These are phyloP conservation scores for Xylaria bambusicola DNA, from an alignment of 495 filamentous ascomycete species.

Conservation along the genomic window DNA sequence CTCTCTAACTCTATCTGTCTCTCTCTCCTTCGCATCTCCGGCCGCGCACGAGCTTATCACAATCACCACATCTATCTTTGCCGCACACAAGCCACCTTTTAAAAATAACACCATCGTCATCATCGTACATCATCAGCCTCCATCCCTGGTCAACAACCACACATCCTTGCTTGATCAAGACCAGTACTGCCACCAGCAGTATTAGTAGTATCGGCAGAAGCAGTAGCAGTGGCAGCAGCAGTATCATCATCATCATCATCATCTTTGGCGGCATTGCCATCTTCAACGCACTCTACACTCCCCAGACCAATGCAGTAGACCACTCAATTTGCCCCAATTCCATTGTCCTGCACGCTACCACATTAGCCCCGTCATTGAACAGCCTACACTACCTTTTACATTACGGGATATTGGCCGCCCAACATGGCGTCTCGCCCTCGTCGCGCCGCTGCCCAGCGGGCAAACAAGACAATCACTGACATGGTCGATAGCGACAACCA, in stretches of 20 bases:
- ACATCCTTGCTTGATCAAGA: not conserved
- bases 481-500: conserved; percentile 52
- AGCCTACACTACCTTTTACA: not conserved
- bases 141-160: not conserved
- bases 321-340: not conserved
- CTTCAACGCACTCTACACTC: no score
- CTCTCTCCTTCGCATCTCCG: conserved; percentile 7
- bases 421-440: conserved; percentile 46
- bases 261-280: not conserved
- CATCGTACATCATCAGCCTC: no score
- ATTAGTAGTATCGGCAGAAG: not conserved
- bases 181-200: no score
- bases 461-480: conserved; percentile 52
- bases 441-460: conserved; percentile 51
- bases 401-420: conserved; percentile 13
- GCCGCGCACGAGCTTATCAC: conserved; percentile 12
- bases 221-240: not conserved
- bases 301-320: conserved; percentile 4
- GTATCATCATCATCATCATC: not conserved
- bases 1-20: no score
- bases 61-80: conserved; percentile 9
- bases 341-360: not conserved
- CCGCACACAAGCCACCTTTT: conserved; percentile 11
- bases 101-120: not conserved
- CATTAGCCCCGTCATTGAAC: not conserved